Conservation (phyloP, 2,329 filamentous ascomycete species). For the Plectosphaerella cucumerina region DNA sequence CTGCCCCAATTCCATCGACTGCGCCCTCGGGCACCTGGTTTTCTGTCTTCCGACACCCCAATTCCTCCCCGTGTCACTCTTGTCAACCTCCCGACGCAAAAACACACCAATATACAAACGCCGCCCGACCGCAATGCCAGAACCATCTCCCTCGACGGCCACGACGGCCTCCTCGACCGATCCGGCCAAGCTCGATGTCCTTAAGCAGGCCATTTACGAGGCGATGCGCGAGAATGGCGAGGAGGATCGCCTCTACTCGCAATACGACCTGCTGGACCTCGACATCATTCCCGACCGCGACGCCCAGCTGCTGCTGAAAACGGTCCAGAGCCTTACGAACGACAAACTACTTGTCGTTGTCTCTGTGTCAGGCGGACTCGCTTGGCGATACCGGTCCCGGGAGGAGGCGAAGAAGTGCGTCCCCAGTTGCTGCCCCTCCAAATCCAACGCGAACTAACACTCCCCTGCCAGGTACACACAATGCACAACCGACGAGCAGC, state of each 20-base stretch:
- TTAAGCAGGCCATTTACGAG: slow-evolving; percentile 55
- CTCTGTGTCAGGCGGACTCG: slow-evolving; percentile 36
- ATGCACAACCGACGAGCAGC: slow-evolving; percentile 66
- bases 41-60: neutral
- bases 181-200: slow-evolving; percentile 40
- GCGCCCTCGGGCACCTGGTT: neutral
- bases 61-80: neutral
- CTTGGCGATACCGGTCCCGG: slow-evolving; percentile 55
- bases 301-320: slow-evolving; percentile 47
- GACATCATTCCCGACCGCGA: slow-evolving; percentile 55
- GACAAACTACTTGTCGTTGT: slow-evolving; percentile 56
- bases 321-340: slow-evolving; percentile 54
- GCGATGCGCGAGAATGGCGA: slow-evolving; percentile 46
- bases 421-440: neutral
- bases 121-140: neutral
- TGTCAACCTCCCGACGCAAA: neutral
- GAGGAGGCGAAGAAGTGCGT: slow-evolving; percentile 60
- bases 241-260: slow-evolving; percentile 48
- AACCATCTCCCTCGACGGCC: slow-evolving; percentile 12
- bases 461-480: slow-evolving; percentile 47
- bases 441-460: neutral
- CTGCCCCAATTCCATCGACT: neutral
- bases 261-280: slow-evolving; percentile 54
- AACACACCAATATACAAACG: neutral
- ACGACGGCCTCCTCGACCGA: slow-evolving; percentile 15